Evolutionary conservation across 2,329 filamentous ascomycete species (phyloP).

Genomic region (Aureobasidium sp.): DNA sequence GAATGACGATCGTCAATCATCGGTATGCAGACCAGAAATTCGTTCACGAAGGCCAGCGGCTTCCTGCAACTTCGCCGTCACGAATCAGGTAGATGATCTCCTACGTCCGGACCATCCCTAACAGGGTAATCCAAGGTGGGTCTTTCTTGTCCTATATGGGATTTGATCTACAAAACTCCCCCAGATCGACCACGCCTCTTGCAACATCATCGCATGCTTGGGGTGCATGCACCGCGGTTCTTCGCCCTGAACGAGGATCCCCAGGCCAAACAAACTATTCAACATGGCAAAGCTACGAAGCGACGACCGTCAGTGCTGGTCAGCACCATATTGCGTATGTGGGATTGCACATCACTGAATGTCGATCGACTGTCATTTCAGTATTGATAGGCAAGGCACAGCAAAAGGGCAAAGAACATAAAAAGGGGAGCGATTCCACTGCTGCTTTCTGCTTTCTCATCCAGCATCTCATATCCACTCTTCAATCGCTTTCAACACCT

Average conservation of each 20-base stretch:
- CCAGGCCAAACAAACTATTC: background rate
- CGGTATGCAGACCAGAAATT: background rate
- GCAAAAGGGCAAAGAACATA: background rate
- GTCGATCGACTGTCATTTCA: background rate
- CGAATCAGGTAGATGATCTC: background rate
- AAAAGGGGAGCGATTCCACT: background rate
- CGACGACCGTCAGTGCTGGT: background rate
- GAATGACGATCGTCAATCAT: background rate
- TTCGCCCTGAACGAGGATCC: background rate
- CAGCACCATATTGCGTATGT: slow-evolving; percentile 5
- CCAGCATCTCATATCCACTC: background rate
- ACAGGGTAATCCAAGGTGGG: slow-evolving; percentile 1
- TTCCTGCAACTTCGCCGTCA: background rate
- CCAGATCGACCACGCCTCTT: slow-evolving; percentile 1
- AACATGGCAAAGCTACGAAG: background rate
- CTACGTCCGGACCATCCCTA: background rate
- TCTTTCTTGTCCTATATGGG: background rate
- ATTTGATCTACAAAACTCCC: background rate
- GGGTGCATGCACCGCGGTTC: background rate
- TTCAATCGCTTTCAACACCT: background rate
- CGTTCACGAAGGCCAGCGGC: background rate
- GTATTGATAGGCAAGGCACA: background rate
- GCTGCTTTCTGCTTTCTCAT: background rate
- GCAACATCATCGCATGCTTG: background rate
- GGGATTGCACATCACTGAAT: slow-evolving; percentile 3